phyloP scores from a whole-genome alignment of 371 early-diverging fungal species.

The Rhizomucor miehei region DNA sequence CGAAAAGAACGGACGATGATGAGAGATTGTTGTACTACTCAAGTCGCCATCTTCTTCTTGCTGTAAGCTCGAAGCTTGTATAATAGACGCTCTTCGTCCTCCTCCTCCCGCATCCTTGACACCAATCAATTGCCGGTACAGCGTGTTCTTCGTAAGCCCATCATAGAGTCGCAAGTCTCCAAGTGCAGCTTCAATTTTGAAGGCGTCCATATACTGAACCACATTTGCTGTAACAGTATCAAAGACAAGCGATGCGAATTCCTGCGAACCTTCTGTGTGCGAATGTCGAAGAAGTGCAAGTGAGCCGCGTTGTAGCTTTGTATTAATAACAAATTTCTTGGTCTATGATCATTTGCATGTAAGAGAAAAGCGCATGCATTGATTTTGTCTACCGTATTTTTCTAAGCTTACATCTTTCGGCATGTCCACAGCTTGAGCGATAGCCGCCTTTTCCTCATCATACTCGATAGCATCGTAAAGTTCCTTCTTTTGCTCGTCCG shows the following conservation, averaged over 20 bases:
- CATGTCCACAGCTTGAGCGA: constrained; percentile 57
- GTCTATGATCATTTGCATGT: constrained; percentile 24
- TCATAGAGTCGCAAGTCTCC: constrained; percentile 46
- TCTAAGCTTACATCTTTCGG: constrained; percentile 65
- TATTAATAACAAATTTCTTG: constrained; percentile 55
- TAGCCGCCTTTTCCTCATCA: constrained; percentile 60
- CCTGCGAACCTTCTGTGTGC: constrained; percentile 19
- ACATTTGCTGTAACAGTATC: constrained; percentile 50
- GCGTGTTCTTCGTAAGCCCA: constrained; percentile 30
- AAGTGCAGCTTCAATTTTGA: constrained; percentile 31
- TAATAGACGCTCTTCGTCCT: no score
- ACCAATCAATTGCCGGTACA: constrained; percentile 43
- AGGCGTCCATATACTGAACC: constrained; percentile 34
- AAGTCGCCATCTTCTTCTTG: no score
- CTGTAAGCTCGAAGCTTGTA: no score
- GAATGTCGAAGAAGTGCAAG: constrained; percentile 50
- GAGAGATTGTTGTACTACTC: no score
- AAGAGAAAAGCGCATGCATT: no score
- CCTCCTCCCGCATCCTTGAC: constrained; percentile 31
- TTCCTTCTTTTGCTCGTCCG: constrained; percentile 66
- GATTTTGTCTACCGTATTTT: no score
- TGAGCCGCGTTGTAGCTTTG: constrained; percentile 68
- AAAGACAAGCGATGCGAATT: constrained; percentile 67
- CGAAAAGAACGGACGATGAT: constrained; percentile 58
- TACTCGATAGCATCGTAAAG: constrained; percentile 83